A percentile compares a stretch with the other conserved stretches of the same genome.
Evolutionary conservation across 192 early-diverging fungal species (phyloP).

Genomic region (Piromyces finnis): DNA sequence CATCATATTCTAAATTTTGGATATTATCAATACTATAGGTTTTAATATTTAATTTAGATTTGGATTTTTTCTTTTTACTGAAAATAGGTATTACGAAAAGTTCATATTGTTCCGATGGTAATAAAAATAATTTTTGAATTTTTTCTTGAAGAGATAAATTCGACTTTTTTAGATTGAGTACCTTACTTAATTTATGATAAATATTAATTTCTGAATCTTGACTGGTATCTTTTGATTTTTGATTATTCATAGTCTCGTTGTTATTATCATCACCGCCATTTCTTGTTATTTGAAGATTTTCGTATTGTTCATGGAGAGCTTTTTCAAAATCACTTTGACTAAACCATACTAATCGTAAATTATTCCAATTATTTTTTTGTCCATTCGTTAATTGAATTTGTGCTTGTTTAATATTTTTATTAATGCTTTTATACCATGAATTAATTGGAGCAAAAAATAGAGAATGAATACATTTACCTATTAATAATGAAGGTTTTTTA

Average conservation of each 20-base stretch:
- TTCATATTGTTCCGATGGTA: not conserved
- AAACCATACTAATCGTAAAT: not conserved
- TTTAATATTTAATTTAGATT: not conserved
- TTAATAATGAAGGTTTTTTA: not conserved
- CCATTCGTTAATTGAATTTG: not conserved
- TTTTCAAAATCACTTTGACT: not conserved
- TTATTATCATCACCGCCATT: too few species aligned
- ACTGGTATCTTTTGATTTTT: too few species aligned
- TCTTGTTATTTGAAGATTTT: too few species aligned
- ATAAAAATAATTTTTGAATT: not conserved
- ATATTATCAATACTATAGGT: not conserved
- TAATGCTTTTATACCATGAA: not conserved
- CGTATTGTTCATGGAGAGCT: not conserved
- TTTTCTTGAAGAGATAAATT: not conserved
- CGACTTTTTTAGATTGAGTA: not conserved
- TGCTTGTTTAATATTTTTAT: not conserved
- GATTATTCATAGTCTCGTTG: too few species aligned
- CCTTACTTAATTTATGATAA: not conserved
- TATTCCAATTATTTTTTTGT: not conserved
- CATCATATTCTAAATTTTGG: not conserved
- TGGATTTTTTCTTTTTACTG: not conserved
- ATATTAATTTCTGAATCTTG: not conserved
- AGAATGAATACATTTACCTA: not conserved
- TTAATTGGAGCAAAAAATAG: not conserved
- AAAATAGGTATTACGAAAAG: not conserved